A percentile compares a stretch with the other conserved stretches of the same genome.
phyloP scores from a whole-genome alignment of 148 eudicot genomes.

The Simmondsia chinensis region DNA sequence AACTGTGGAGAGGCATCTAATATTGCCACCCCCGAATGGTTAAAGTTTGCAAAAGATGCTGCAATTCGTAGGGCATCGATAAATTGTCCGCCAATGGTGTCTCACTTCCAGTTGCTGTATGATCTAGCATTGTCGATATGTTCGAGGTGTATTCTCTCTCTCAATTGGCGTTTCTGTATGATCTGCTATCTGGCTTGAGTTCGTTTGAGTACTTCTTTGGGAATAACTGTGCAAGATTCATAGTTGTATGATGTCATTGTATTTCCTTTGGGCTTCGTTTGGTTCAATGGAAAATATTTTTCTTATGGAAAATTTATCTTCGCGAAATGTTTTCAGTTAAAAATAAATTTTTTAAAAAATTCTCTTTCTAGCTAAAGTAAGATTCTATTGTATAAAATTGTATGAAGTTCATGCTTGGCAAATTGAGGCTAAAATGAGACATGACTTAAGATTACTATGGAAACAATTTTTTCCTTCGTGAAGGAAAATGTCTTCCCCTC shows the following conservation, averaged over 20 bases:
- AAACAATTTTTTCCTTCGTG: too few species aligned
- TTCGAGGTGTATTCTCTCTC: conserved; percentile 52
- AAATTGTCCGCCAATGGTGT: conserved; percentile 94
- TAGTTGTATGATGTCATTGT: neutral
- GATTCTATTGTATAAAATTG: too few species aligned
- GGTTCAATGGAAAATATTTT: too few species aligned
- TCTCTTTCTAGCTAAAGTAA: too few species aligned
- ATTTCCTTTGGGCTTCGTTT: too few species aligned
- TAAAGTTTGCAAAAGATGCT: conserved; percentile 86
- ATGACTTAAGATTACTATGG: too few species aligned
- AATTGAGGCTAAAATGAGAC: too few species aligned
- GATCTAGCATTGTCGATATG: conserved; percentile 79
- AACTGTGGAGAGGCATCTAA: conserved; percentile 95
- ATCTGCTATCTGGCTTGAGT: neutral
- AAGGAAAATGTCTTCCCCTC: too few species aligned
- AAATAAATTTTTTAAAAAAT: too few species aligned
- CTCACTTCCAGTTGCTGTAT: conserved; percentile 91
- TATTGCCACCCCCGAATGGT: conserved; percentile 98
- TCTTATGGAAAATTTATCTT: too few species aligned
- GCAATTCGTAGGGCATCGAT: conserved; percentile 96
- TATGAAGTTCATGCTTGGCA: too few species aligned
- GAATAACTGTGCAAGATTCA: neutral
- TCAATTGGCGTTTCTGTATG: neutral
- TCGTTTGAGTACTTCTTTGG: neutral
- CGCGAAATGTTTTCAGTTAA: too few species aligned